Evolutionary conservation across 495 filamentous ascomycete species (phyloP), one percentile per base, ranked within the genome.

Genomic region (Immersiella caudata): DNA sequence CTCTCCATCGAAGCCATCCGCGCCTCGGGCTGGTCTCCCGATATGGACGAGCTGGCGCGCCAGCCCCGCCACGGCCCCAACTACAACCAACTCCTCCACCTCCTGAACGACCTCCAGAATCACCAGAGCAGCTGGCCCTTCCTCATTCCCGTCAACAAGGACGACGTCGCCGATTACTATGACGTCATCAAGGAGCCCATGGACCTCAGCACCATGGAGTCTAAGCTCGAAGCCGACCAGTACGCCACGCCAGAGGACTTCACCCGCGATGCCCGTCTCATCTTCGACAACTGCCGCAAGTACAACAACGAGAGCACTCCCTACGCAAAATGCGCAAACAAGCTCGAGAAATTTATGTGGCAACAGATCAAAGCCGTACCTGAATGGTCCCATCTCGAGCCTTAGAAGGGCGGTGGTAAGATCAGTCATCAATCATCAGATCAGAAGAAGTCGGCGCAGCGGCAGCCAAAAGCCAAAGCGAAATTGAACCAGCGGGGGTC

Each of bases 151-250:
- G 95, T 99, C 66, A 97, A 96, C 71, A 88, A 89, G 66, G 95
- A 99, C 67, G 95, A 98, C 68, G 95, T 99, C 0, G 87, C 89
- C 0, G 96, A 99, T 75, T 99, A 99, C 81, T 99, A 98, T 82
- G 93, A 96, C 69, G 94, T 98, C 49, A 98, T 99, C 81, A 91
- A 93, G 76, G 93, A 97, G 78, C 96, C 95, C 14, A 99, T 99
- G 95, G 95, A 99, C 76, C 81, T 99, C 50, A 88, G 85, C 27
- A 97, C 94, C 11, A 98, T 99, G 96, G 95, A 99, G 76, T 87
- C 88, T 67, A 96, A 96, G 79, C 90, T 96, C 60, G 94, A 98
- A 72, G 93, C 93, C 56, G 96, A 99, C 77, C 87, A 91, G 74
- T 99, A 99, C 74, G 87, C 87, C 9, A 93, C 87, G 0, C 93